A percentile compares a stretch with the other conserved stretches of the same genome.
phyloP scores from a whole-genome alignment of 441 rosid genomes.

The Populus hybrid region DNA sequence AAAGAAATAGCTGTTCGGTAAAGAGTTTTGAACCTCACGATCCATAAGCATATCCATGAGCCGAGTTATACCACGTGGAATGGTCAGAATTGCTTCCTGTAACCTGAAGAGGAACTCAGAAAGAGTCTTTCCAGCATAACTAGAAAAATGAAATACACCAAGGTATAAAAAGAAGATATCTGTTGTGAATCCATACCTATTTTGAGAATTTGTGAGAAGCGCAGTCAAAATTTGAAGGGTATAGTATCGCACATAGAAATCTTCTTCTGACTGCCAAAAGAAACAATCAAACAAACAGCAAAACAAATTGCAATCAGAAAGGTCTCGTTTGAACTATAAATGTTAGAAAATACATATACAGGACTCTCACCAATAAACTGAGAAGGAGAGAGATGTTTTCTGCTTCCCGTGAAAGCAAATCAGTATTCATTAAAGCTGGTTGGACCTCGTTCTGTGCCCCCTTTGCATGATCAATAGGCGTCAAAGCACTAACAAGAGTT shows the following conservation, averaged over 20 bases:
- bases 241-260: slow-evolving; percentile 90
- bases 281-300: slow-evolving; percentile 6
- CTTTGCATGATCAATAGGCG: slow-evolving; percentile 77
- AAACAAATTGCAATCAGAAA: slow-evolving; percentile 8
- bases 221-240: slow-evolving; percentile 95
- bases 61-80: slow-evolving; percentile 96
- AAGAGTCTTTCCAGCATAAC: slow-evolving; percentile 30
- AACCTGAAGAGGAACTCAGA: slow-evolving; percentile 70
- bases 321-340: not conserved
- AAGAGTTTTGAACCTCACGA: slow-evolving; percentile 68
- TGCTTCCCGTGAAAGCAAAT: slow-evolving; percentile 88
- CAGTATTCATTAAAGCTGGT: slow-evolving; percentile 94
- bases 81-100: slow-evolving; percentile 97
- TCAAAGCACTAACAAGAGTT: slow-evolving; percentile 87
- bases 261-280: slow-evolving; percentile 82
- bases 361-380: slow-evolving; percentile 69
- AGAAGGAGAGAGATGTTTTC: slow-evolving; percentile 92
- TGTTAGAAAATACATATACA: slow-evolving; percentile 1
- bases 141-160: slow-evolving; percentile 5
- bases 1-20: not conserved
- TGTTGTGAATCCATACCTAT: slow-evolving; percentile 52
- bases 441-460: slow-evolving; percentile 73
- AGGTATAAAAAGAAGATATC: slow-evolving; percentile 5
- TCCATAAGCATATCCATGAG: slow-evolving; percentile 99
- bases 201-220: slow-evolving; percentile 85